Percentiles rank a stretch among this genome's conserved stretches.
These are phyloP conservation scores for Zygotorulaspora sp. DNA, from an alignment of 805 yeast species.

Conservation along the genomic window DNA sequence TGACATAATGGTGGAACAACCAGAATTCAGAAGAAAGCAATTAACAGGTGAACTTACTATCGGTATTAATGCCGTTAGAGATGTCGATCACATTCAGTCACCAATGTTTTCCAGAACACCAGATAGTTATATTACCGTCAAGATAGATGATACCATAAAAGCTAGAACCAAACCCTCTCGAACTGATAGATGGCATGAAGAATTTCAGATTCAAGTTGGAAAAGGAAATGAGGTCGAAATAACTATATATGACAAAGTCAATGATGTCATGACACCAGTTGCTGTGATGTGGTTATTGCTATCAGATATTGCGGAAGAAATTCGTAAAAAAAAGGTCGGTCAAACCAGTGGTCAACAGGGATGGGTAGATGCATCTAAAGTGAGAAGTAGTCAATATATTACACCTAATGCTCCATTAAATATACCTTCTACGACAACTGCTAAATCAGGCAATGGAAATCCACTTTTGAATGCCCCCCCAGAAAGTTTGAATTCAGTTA, in stretches of 20 bases:
- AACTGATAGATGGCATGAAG: conserved; percentile 77
- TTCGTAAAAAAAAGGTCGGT: conserved; percentile 82
- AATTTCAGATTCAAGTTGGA: conserved; percentile 73
- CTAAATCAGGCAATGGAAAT: conserved; percentile 1
- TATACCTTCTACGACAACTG: conserved; percentile 17
- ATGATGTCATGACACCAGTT: conserved; percentile 70
- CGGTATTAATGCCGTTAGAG: conserved; percentile 72
- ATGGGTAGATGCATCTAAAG: conserved; percentile 80
- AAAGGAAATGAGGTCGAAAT: conserved; percentile 91
- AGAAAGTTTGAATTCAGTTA: conserved; percentile 28
- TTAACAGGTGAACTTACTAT: conserved; percentile 74
- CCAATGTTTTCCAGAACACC: conserved; percentile 75
- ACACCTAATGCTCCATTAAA: conserved; percentile 18
- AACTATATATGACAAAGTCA: conserved; percentile 75
- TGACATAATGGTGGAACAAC: conserved; percentile 56
- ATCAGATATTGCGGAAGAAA: conserved; percentile 89
- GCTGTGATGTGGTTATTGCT: conserved; percentile 89
- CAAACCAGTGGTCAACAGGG: conserved; percentile 67
- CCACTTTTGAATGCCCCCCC: conserved; percentile 2
- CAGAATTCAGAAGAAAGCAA: conserved; percentile 75
- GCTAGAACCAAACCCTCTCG: conserved; percentile 73
- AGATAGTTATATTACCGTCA: conserved; percentile 71
- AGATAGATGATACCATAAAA: conserved; percentile 82
- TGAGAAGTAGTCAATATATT: conserved; percentile 28
- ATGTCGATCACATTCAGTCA: conserved; percentile 87